A percentile compares a stretch with the other conserved stretches of the same genome.
Evolutionary conservation across 2,329 filamentous ascomycete species (phyloP).

Genomic region (Trichoderma aggressivum): DNA sequence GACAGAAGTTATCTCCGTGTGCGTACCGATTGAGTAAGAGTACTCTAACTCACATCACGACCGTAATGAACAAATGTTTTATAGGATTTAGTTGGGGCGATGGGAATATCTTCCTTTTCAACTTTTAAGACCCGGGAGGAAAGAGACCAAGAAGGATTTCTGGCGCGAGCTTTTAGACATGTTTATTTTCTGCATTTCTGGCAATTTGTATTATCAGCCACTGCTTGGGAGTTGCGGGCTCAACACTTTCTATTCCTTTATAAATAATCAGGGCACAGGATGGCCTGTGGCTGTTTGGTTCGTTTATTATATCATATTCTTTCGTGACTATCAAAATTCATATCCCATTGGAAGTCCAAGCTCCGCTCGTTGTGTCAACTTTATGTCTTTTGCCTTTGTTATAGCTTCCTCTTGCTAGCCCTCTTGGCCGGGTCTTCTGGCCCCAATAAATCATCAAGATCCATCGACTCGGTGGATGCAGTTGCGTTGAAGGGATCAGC

Average conservation of each 20-base stretch:
- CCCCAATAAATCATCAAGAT: conserved; percentile 52
- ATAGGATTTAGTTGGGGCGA: conserved; percentile 22
- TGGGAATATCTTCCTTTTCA: not conserved
- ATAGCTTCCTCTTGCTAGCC: conserved; percentile 54
- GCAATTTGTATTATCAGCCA: conserved; percentile 25
- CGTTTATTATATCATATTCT: conserved; percentile 26
- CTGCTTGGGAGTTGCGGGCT: conserved; percentile 25
- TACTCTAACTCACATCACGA: conserved; percentile 26
- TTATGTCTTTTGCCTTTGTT: conserved; percentile 16
- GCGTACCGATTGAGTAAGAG: not conserved
- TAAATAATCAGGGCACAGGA: conserved; percentile 20
- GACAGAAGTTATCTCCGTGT: not conserved
- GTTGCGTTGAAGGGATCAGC: conserved; percentile 42
- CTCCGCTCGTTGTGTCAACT: conserved; percentile 17
- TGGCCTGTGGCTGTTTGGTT: conserved; percentile 21
- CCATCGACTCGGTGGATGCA: conserved; percentile 48
- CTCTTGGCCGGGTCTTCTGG: conserved; percentile 49
- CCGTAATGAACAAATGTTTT: conserved; percentile 27
- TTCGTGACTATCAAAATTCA: conserved; percentile 26
- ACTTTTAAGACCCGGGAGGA: not conserved
- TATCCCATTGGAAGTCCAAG: not conserved
- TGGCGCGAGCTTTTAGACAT: conserved; percentile 26
- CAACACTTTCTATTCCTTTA: conserved; percentile 20
- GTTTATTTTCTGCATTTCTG: conserved; percentile 24
- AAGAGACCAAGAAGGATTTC: conserved; percentile 4